Base-by-base conservation (phyloP, 1,139 yeast genomes). In the Saccharomyces hybrid region DNA sequence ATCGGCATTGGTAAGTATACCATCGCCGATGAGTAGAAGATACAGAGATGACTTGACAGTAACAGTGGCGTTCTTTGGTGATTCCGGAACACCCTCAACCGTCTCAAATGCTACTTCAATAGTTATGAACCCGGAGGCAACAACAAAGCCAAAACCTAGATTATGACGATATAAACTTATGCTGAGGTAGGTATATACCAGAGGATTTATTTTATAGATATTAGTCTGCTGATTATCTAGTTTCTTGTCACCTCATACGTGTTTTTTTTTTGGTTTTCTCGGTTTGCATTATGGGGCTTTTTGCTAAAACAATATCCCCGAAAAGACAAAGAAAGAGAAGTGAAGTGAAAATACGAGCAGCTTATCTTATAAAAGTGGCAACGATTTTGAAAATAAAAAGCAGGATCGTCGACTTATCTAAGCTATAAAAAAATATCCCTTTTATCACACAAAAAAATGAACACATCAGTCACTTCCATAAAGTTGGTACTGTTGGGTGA, bases 41-140 rank as follows among this genome's bases (percentile, higher is more conserved):
- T 93, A 91, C 71, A 82, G 99, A 70, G 99, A 93, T 73, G 99
- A 93, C 68, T 77, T 93, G 65, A 91, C 98, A 0, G 98, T 91
- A 9, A 90, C 97, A 2, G 99, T 93, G 27, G 90, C 91, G 4
- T 93, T 93, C 71, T 93, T 93, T 68, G 95, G 95, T 13, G 78
- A 80, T 29, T 46, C 59, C 9, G 80, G 75, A 51, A 69, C 71
- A 6, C 73, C 71, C 16, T 72, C 73, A 1, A 75, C 72, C 44
- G 71, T 75, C 57, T 80, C 76, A 48, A 66, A 64, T 32, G 87
- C 86, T 0, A 71, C 74, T 56, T 38, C 44, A 8, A 69, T 82
- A 55, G 83, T 78, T 58, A 73, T 81, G 56, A 83, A 83, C 61
- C 66, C 73, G 32, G 75, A 68, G 26, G 88, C 87, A 23, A 82